Evolutionary conservation across 768 basidiomycete genomes (phyloP), one percentile per base, ranked within the genome.

Genomic region (Kwoniella shandongensis): DNA sequence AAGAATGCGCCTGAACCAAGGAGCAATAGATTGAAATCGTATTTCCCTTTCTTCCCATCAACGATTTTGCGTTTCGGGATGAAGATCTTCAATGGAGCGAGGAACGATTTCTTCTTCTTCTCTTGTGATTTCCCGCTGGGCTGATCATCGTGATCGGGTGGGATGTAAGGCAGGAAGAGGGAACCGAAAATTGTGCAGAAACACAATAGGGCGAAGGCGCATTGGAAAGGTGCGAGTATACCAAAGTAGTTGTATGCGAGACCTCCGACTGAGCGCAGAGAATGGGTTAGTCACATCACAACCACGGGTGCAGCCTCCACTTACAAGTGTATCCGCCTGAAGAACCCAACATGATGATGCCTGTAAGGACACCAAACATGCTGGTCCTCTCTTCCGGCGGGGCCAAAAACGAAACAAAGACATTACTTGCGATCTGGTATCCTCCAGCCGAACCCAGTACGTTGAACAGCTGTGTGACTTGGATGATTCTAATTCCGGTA

Each of bases 341-440:
- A 13, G 59, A 63, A 1, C 73, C 73, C 3, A 66, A 38, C 67
- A 72, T 67, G 18, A 58, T 54, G 10, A 67, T n/a, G 10, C 73
- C 75, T 12, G 62, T 51, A 10, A 76, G 47, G 3, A 70, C 59
- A 0, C 75, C 76, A 51, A 77, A 76, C 12, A 59, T 44, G 1
- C 60, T 67, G 1, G 76, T 77, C 32, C 75, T 53, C 4, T 68
- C 63, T 8, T 72, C 72, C 0, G 66, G 47, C 0, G n/a, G n/a
- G 4, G 68, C 72, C 23, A 77, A 51, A 1, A 58, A 50, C 2
- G 66, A 59, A 15, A 72, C 48, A 47, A 59, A 76, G 13, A 55
- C 59, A 46, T 76, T 77, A 17, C 66, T 67, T 4, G 69, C 66
- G n/a, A 77, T 64, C 46, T 71, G 65, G 49, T 75, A 76, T 23